These are phyloP conservation scores for Mycena capillaripes DNA, from an alignment of 768 basidiomycete species.

Conservation along the genomic window DNA sequence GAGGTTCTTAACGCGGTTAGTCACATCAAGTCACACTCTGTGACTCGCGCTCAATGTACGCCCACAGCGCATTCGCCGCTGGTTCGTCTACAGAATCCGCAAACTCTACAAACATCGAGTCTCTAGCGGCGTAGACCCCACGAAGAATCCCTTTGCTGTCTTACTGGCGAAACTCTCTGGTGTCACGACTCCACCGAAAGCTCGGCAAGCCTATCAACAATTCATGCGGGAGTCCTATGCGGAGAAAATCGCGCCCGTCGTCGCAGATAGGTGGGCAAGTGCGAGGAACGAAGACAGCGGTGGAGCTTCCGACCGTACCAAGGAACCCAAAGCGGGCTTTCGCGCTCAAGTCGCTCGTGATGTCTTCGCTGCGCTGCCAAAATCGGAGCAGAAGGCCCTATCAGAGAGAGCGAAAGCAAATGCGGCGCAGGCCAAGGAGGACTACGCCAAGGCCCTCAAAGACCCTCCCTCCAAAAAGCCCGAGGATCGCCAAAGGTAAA, in stretches of 20 bases:
- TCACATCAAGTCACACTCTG: not conserved
- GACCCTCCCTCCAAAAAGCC: not conserved
- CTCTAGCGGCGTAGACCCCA: not conserved
- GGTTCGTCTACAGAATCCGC: not conserved
- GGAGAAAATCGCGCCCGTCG: not conserved
- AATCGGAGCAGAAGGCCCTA: not conserved
- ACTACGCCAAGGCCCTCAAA: not conserved
- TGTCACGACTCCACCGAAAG: not conserved
- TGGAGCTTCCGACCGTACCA: not conserved
- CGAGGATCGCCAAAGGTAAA: conserved; percentile 16
- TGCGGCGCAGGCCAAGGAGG: not conserved
- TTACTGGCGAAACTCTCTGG: conserved; percentile 12
- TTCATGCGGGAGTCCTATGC: conserved; percentile 23
- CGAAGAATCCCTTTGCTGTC: not conserved
- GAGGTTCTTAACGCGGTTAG: not conserved
- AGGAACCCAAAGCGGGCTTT: conserved; percentile 9
- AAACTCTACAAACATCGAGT: not conserved
- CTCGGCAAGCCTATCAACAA: conserved; percentile 11
- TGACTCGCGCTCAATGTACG: not conserved
- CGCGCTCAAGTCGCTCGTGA: not conserved
- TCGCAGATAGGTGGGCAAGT: not conserved
- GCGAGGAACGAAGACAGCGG: not conserved
- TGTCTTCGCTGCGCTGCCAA: not conserved
- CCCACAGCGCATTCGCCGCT: conserved; percentile 19
- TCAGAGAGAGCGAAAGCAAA: not conserved